Conservation (phyloP, 306 rosid genomes). For the Neltuma alba region DNA sequence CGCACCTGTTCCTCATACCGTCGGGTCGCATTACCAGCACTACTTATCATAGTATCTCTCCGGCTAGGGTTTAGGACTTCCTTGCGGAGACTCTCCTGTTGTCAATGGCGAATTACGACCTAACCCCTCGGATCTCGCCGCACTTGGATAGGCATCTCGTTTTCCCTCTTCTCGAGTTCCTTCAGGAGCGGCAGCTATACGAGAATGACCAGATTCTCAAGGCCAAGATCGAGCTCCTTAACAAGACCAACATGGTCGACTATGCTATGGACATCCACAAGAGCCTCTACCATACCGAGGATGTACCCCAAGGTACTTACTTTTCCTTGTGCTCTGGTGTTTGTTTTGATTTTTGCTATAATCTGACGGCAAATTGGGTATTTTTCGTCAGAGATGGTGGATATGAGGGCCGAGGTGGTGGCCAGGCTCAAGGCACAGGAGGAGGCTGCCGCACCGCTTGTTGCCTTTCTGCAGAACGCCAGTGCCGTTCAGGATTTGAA, state of each 20-base stretch:
- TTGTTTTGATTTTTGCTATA: not conserved
- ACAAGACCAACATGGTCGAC: slow-evolving; percentile 93
- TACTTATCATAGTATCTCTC: too few species aligned
- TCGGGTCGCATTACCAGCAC: too few species aligned
- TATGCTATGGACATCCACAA: slow-evolving; percentile 95
- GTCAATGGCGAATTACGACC: slow-evolving; percentile 80
- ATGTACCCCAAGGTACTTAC: slow-evolving; percentile 58
- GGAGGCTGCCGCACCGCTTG: slow-evolving; percentile 92
- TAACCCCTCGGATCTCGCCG: slow-evolving; percentile 85
- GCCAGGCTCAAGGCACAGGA: slow-evolving; percentile 25
- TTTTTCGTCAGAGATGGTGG: slow-evolving; percentile 2
- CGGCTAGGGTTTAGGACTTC: not conserved
- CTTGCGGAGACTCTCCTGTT: not conserved
- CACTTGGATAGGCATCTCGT: slow-evolving; percentile 81
- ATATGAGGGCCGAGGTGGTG: not conserved
- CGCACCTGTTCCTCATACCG: too few species aligned
- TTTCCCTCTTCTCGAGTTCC: slow-evolving; percentile 84
- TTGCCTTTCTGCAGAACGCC: slow-evolving; percentile 71
- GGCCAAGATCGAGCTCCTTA: slow-evolving; percentile 86
- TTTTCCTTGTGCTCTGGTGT: not conserved
- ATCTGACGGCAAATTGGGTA: not conserved
- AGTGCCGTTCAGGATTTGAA: slow-evolving; percentile 85
- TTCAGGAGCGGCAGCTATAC: slow-evolving; percentile 75
- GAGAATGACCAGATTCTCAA: slow-evolving; percentile 80
- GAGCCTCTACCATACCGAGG: slow-evolving; percentile 82